Evolutionary conservation across 495 filamentous ascomycete genomes (phyloP).

Genomic region (Penicillium maclennaniae): DNA sequence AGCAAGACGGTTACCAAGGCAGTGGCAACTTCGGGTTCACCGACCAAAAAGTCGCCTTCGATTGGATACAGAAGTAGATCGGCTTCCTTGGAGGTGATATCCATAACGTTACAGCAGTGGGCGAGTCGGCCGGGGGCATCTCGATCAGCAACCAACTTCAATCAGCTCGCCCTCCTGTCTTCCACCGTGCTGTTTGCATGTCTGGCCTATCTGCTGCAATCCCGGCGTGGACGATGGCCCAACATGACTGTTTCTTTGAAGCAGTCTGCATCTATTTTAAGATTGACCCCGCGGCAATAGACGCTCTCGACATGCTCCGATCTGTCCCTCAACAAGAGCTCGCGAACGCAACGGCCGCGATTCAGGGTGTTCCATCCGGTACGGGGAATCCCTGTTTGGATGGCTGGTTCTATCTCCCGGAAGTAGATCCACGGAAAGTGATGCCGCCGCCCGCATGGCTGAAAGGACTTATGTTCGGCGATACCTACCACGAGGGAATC

Average conservation of each 20-base stretch:
- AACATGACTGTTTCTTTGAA: conserved; percentile 23
- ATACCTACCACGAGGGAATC: conserved; percentile 32
- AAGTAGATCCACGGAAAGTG: conserved; percentile 14
- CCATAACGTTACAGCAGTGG: conserved; percentile 57
- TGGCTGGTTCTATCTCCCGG: conserved; percentile 26
- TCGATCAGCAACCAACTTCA: conserved; percentile 58
- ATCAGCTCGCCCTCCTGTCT: conserved; percentile 14
- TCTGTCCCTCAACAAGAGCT: conserved; percentile 26
- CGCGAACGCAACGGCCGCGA: conserved; percentile 23
- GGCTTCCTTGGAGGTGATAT: conserved; percentile 59
- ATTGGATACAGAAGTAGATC: conserved; percentile 44
- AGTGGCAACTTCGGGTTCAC: conserved; percentile 33
- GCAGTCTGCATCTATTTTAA: conserved; percentile 21
- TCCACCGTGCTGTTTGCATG: conserved; percentile 29
- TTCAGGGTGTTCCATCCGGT: conserved; percentile 23
- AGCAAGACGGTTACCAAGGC: conserved; percentile 15
- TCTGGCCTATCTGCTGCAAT: conserved; percentile 23
- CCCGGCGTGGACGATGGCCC: conserved; percentile 22
- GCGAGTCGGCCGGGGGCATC: conserved; percentile 62
- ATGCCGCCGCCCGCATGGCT: conserved; percentile 24
- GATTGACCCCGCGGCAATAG: conserved; percentile 10
- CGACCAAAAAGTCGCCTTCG: conserved; percentile 30
- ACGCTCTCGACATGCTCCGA: conserved; percentile 19
- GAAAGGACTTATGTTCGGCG: conserved; percentile 26
- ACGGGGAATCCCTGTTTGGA: conserved; percentile 31